Conservation (phyloP, 805 yeast genomes). For the Monosporozyma solicola region DNA sequence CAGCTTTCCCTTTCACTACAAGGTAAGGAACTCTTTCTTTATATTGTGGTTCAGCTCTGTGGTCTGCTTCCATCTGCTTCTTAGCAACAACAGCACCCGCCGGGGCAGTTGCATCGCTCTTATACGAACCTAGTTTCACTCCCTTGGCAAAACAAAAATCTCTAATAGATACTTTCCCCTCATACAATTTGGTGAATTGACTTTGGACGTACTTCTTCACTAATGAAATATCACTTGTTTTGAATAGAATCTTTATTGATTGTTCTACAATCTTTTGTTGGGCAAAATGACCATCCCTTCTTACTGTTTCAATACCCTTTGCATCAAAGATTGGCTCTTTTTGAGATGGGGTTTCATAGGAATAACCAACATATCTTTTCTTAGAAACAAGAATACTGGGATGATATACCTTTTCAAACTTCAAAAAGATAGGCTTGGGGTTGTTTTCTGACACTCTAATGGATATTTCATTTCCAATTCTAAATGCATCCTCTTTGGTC, state of each 20-base stretch:
- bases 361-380: slow-evolving; percentile 84
- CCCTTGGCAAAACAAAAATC: slow-evolving; percentile 92
- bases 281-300: slow-evolving; percentile 93
- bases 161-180: slow-evolving; percentile 56
- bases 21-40: slow-evolving; percentile 83
- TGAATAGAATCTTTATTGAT: slow-evolving; percentile 58
- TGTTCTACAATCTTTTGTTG: slow-evolving; percentile 76
- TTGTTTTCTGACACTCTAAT: slow-evolving; percentile 49
- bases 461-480: slow-evolving; percentile 65
- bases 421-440: slow-evolving; percentile 74
- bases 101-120: slow-evolving; percentile 63
- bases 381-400: slow-evolving; percentile 79
- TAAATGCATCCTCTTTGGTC: slow-evolving; percentile 67
- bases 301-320: slow-evolving; percentile 89
- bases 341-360: slow-evolving; percentile 55
- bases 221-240: slow-evolving; percentile 56
- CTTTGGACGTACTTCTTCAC: slow-evolving; percentile 57
- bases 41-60: slow-evolving; percentile 75
- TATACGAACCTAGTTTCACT: slow-evolving; percentile 77
- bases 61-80: slow-evolving; percentile 52
- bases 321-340: slow-evolving; percentile 72
- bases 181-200: slow-evolving; percentile 59
- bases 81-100: slow-evolving; percentile 87
- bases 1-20: slow-evolving; percentile 51
- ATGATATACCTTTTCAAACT: slow-evolving; percentile 88